These are phyloP conservation scores for Lumnitzera racemosa DNA, from an alignment of 345 rosid species.

Conservation along the genomic window DNA sequence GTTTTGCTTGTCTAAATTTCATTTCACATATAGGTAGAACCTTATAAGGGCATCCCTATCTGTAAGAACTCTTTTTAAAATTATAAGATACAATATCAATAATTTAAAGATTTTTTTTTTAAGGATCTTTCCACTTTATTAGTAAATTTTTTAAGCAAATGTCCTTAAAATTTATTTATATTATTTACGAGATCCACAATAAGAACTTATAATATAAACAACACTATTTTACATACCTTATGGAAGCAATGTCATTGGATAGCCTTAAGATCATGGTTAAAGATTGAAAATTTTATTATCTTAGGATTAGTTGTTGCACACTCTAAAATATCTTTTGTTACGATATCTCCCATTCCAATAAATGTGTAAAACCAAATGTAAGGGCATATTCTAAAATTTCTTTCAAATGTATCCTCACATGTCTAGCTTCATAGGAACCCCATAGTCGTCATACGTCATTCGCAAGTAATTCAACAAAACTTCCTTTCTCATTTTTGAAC, in stretches of 20 bases:
- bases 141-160: too few species aligned
- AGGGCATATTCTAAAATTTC: conserved; percentile 26
- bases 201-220: too few species aligned
- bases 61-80: too few species aligned
- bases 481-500: conserved; percentile 12
- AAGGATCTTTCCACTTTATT: too few species aligned
- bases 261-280: conserved; percentile 9
- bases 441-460: conserved; percentile 18
- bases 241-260: conserved; percentile 14
- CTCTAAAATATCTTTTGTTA: conserved; percentile 9
- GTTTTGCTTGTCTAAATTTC: too few species aligned
- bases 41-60: too few species aligned
- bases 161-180: too few species aligned
- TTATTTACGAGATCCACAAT: too few species aligned
- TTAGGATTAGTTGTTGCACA: conserved; percentile 9
- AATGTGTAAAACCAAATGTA: conserved; percentile 18
- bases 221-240: conserved; percentile 3
- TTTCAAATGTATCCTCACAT: conserved; percentile 22
- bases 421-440: conserved; percentile 30
- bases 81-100: too few species aligned
- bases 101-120: too few species aligned
- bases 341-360: conserved; percentile 10
- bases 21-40: too few species aligned
- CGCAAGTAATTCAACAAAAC: conserved; percentile 2
- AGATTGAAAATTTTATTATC: background rate